phyloP scores from a whole-genome alignment of 2,329 filamentous ascomycete genomes.

The Coleophoma cylindrospora region DNA sequence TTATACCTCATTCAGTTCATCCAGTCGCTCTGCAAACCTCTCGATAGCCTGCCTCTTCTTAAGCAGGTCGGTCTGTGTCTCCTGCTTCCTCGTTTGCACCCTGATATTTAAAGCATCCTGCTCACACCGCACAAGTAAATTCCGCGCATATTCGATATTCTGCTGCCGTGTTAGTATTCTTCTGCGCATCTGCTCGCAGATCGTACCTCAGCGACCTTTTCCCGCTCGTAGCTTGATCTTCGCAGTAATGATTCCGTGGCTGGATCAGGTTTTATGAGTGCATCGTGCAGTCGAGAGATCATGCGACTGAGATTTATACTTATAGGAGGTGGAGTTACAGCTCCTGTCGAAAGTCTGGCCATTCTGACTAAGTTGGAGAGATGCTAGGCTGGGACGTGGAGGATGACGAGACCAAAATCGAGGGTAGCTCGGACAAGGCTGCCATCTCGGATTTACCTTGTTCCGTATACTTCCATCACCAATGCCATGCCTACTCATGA shows the following conservation, averaged over 20 bases:
- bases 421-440: no score
- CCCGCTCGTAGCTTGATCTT: slow-evolving; percentile 61
- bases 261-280: slow-evolving; percentile 55
- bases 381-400: neutral
- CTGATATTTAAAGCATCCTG: slow-evolving; percentile 60
- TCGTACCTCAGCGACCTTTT: slow-evolving; percentile 45
- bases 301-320: slow-evolving; percentile 53
- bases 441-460: no score
- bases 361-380: slow-evolving; percentile 8
- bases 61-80: slow-evolving; percentile 58
- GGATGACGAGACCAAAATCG: no score
- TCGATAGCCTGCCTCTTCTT: slow-evolving; percentile 63
- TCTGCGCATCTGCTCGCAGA: neutral
- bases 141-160: slow-evolving; percentile 70
- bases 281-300: slow-evolving; percentile 60
- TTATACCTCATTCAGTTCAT: slow-evolving; percentile 60
- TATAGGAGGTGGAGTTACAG: slow-evolving; percentile 11
- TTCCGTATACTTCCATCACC: no score
- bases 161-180: slow-evolving; percentile 24
- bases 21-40: slow-evolving; percentile 57
- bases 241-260: slow-evolving; percentile 53
- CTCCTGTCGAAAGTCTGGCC: slow-evolving; percentile 18
- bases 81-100: slow-evolving; percentile 50
- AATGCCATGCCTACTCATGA: no score
- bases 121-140: slow-evolving; percentile 64